Conservation (phyloP, 768 basidiomycete genomes). For the Termitomyces titanicus region DNA sequence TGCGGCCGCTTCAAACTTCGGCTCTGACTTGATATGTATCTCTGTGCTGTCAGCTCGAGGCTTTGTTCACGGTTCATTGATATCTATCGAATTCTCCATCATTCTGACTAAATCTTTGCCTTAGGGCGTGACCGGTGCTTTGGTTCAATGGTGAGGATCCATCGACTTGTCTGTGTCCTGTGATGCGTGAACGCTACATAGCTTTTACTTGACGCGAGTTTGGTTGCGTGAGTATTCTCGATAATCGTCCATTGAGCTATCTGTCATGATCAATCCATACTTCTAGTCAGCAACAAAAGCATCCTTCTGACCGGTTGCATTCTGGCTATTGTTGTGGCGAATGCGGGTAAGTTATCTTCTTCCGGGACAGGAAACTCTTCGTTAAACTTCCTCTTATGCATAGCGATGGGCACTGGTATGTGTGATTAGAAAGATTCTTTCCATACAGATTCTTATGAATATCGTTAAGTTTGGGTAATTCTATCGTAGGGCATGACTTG, state of each 20-base stretch:
- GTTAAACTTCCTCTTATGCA: neutral
- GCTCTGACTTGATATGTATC: neutral
- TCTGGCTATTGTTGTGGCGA: slow-evolving; percentile 27
- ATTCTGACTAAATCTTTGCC: slow-evolving; percentile 5
- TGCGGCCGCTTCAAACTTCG: neutral
- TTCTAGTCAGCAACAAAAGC: slow-evolving; percentile 39
- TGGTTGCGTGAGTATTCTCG: slow-evolving; percentile 35
- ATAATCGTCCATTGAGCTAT: neutral
- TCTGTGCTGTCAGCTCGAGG: slow-evolving; percentile 34
- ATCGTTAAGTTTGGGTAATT: slow-evolving; percentile 35
- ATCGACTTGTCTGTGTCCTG: neutral
- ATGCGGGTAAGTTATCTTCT: slow-evolving; percentile 22
- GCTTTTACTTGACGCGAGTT: slow-evolving; percentile 48
- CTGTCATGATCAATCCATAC: neutral
- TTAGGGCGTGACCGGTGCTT: slow-evolving; percentile 45
- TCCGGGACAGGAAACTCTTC: neutral
- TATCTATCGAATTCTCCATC: neutral
- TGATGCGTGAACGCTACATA: slow-evolving; percentile 10
- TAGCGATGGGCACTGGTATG: slow-evolving; percentile 27
- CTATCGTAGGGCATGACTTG: slow-evolving; percentile 29
- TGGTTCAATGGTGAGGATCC: slow-evolving; percentile 47
- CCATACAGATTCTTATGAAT: neutral
- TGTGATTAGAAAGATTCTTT: neutral
- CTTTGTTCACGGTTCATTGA: slow-evolving; percentile 38
- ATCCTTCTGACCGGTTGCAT: slow-evolving; percentile 28